Evolutionary conservation across 768 basidiomycete species (phyloP).

Genomic region (Tulasnella sp.): DNA sequence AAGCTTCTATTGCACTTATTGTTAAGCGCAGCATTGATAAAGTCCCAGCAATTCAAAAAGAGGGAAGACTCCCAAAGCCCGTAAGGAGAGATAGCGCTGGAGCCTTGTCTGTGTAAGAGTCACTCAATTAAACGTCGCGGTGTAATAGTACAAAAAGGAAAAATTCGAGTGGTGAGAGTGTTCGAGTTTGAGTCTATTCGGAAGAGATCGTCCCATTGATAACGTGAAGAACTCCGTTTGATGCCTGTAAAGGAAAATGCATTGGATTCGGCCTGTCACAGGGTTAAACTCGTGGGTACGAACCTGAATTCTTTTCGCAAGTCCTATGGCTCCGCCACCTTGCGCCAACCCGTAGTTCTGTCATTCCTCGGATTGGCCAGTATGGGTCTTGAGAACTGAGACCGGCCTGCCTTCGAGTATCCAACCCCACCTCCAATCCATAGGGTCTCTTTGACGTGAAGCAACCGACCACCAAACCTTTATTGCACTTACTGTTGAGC

Average conservation of each 20-base stretch:
- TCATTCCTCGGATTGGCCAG: conserved; percentile 38
- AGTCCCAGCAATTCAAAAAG: background rate
- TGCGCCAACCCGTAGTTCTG: conserved; percentile 49
- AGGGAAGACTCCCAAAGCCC: background rate
- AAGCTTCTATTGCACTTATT: background rate
- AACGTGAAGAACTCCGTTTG: conserved; percentile 51
- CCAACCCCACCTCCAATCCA: background rate
- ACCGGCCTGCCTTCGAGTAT: conserved; percentile 49
- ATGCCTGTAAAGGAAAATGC: conserved; percentile 34
- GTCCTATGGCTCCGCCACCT: conserved; percentile 35
- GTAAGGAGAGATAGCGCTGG: background rate
- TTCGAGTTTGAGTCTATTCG: background rate
- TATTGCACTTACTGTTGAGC: background rate
- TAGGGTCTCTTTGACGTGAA: background rate
- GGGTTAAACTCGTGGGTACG: conserved; percentile 18
- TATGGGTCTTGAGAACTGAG: conserved; percentile 41
- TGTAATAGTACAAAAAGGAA: background rate
- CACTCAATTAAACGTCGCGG: background rate
- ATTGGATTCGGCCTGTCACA: background rate
- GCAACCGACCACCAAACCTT: background rate
- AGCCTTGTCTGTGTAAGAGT: background rate
- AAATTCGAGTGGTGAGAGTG: background rate
- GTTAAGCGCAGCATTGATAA: background rate
- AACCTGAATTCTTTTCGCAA: conserved; percentile 58
- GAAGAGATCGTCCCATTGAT: conserved; percentile 44